Percentiles rank a stretch among this genome's conserved stretches.
Evolutionary conservation across 345 rosid species (phyloP).

Genomic region (Pistacia vera): DNA sequence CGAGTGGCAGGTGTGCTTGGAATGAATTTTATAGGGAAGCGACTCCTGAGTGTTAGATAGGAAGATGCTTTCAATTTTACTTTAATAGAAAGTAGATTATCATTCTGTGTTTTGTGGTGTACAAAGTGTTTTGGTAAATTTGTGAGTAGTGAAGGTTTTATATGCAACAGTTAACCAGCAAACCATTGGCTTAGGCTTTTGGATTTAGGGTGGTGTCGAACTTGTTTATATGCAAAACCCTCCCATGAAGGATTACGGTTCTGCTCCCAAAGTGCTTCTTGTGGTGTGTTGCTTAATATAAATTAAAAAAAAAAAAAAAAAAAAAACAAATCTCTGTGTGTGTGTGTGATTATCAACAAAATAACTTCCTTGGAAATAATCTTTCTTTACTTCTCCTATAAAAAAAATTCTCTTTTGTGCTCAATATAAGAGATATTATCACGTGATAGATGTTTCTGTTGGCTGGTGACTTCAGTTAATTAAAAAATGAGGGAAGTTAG

Average conservation of each 20-base stretch:
- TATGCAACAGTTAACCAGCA: not conserved
- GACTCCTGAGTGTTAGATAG: not conserved
- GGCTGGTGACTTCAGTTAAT: not conserved
- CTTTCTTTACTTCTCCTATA: not conserved
- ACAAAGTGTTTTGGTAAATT: not conserved
- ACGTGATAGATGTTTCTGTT: not conserved
- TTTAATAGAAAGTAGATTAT: not conserved
- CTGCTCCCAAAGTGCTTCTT: not conserved
- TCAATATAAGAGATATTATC: not conserved
- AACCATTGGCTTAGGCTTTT: not conserved
- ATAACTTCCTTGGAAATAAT: not conserved
- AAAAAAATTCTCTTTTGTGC: not conserved
- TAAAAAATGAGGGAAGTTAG: not conserved
- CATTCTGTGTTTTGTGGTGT: not conserved
- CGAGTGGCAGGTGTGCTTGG: too few relatives aligned
- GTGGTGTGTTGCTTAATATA: not conserved
- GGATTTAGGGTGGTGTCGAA: not conserved
- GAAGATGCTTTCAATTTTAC: not conserved
- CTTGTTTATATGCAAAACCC: not conserved
- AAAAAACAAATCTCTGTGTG: not conserved
- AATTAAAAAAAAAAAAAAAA: not conserved
- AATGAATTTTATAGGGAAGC: not conserved
- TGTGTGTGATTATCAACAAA: not conserved
- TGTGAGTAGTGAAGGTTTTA: slow-evolving; percentile 5
- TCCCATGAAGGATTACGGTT: not conserved